Base-by-base conservation (phyloP, 1,284 basidiomycete species). In the Sanghuangporus baumii region DNA sequence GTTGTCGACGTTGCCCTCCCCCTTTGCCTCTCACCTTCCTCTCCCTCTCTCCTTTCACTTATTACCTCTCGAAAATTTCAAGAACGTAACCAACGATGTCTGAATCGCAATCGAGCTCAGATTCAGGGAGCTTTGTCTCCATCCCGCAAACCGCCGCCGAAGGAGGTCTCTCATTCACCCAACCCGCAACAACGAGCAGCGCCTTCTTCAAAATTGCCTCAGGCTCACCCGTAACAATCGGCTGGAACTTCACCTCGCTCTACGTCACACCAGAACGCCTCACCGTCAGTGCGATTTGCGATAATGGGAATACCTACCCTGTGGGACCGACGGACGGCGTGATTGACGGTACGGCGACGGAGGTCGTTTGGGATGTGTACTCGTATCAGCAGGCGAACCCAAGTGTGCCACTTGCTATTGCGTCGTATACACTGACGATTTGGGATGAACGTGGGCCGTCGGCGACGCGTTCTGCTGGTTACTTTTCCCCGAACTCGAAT, bases 161-260 rank as follows among this genome's bases (percentile, higher is more conserved):
- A 9, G 91, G 91, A 26, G 79, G 80, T 47, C 74, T 93, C 64
- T 81, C 84, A 61, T 86, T 91, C 71, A 91, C 89, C 34, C 82
- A 92, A 71, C 94, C 94, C 0, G 87, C 92, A 0, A 81, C 86
- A 67, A 88, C 89, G 9, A 86, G 75, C 18, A 72, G 86, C 23
- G 85, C 87, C 3, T 98, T 84, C 77, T 96, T 89, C 81, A 96
- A 97, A 81, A 91, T 98, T 69, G 91, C 90, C 0, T 75, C 78
- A 0, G 79, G 80, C 54, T 82, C 92, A 70, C 79, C 79, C 62
- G 82, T 96, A 71, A 96, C 93, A 20, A 93, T 96, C 74, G 93
- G 82, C n/a, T 97, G 94, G 94, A 96, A 94, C 73, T 83, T 92
- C 68, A 93, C 90, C 20, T 80, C 80, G 66, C 77, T 96, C 26